Evolutionary conservation across 2,329 filamentous ascomycete species (phyloP), one percentile per base, ranked within the genome.

Genomic region (Purpureocillium lavendulum): DNA sequence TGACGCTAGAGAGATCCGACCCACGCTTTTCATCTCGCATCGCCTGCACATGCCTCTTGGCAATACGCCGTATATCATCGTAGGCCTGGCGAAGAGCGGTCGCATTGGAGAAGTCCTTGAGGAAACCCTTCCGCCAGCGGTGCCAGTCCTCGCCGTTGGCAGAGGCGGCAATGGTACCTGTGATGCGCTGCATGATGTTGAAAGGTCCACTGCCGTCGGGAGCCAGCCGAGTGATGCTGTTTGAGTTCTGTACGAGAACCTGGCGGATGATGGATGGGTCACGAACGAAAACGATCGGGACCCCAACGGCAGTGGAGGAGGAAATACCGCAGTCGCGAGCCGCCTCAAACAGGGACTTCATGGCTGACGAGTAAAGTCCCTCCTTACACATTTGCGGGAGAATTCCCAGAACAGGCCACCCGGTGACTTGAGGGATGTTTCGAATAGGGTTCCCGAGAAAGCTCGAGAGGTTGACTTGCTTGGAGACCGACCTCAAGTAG

Each of bases 61-160:
- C 40, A 16, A 41, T 24, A 11, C 35, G 40, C 9, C 33, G 9
- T 10, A 41, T 38, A 21, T 28, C 30, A 7, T 16, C 35, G 26
- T 34, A 35, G 3, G 40, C 16, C 7, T 15, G n/a, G 13, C 24
- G 26, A 11, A 41, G 35, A 7, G 40, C 31, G 3, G 31, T 14
- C 4, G 35, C 16, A 16, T 31, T 41, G 16, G 36, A 29, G 15
- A 38, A 41, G 30, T 28, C 28, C 6, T 30, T 33, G 31, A 38
- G 35, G 13, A 41, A 37, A 4, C 40, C 40, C 11, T 38, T 38
- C 7, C 40, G 35, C 40, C 35, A 41, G 26, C 40, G 40, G 17
- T 38, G 35, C 40, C 40, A 41, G 35, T 35, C 28, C 15, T 38
- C 14, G 14, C 40, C 40, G n/a, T 41, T 31, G 11, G 40, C 40